Evolutionary conservation across 2,329 filamentous ascomycete genomes (phyloP).

Genomic region (Salinomyces thailandicus): DNA sequence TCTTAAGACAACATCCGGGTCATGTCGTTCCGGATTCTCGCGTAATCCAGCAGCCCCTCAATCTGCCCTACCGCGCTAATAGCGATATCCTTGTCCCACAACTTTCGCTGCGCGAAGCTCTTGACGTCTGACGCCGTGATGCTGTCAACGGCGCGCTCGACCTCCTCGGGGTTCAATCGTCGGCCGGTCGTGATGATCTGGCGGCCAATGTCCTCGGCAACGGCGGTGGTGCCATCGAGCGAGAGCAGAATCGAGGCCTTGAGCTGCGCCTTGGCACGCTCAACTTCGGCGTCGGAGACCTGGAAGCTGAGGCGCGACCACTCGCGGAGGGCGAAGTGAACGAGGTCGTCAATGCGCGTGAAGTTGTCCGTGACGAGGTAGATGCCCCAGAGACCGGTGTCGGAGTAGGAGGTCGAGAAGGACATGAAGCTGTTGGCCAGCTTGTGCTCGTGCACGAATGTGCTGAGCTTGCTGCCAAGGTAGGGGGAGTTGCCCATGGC

Average conservation of each 20-base stretch:
- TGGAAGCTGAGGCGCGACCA: conserved; percentile 90
- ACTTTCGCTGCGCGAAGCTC: conserved; percentile 85
- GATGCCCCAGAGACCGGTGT: conserved; percentile 99
- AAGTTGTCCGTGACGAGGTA: conserved; percentile 91
- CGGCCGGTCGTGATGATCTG: conserved; percentile 97
- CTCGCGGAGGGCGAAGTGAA: conserved; percentile 96
- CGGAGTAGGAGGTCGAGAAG: conserved; percentile 98
- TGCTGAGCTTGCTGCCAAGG: conserved; percentile 96
- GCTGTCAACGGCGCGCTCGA: conserved; percentile 78
- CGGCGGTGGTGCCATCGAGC: conserved; percentile 91
- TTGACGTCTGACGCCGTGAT: conserved; percentile 96
- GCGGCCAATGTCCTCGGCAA: conserved; percentile 96
- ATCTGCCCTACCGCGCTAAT: conserved; percentile 87
- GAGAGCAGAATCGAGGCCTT: conserved; percentile 97
- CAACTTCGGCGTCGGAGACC: conserved; percentile 81
- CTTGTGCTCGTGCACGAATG: conserved; percentile 85
- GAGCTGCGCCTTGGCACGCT: conserved; percentile 97
- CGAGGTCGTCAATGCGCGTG: conserved; percentile 81
- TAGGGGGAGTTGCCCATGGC: conserved; percentile 95
- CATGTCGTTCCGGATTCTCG: conserved; percentile 73
- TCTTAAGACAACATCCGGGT: conserved; percentile 56
- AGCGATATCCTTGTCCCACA: conserved; percentile 96
- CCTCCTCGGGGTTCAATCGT: conserved; percentile 81
- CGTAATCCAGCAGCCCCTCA: conserved; percentile 71
- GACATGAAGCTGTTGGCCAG: conserved; percentile 99